Percentiles rank a stretch among this genome's conserved stretches.
Evolutionary conservation across 2,329 filamentous ascomycete species (phyloP).

Genomic region (Blastomyces parvus): DNA sequence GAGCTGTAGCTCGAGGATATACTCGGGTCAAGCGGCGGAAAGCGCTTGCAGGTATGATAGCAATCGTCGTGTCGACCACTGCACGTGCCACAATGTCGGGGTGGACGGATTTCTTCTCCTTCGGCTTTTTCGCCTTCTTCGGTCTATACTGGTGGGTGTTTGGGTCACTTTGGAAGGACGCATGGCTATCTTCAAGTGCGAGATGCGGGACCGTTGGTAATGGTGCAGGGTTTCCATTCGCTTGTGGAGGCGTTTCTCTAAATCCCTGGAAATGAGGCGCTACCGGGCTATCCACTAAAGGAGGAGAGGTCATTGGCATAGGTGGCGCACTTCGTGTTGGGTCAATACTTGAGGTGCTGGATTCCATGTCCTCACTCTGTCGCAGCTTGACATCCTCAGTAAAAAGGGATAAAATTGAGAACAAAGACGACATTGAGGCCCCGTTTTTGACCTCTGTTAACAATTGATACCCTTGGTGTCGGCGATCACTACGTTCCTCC

Average conservation of each 20-base stretch:
- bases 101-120: conserved; percentile 62
- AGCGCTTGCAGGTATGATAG: conserved; percentile 92
- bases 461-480: conserved; percentile 81
- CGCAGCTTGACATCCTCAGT: conserved; percentile 85
- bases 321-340: conserved; percentile 30
- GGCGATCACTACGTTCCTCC: conserved; percentile 53
- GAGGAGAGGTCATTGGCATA: conserved; percentile 31
- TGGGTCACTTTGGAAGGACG: conserved; percentile 14
- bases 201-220: conserved; percentile 63
- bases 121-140: conserved; percentile 29
- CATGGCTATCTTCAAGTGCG: conserved; percentile 41
- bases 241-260: conserved; percentile 13
- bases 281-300: conserved; percentile 23
- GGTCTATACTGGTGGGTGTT: conserved; percentile 30
- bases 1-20: conserved; percentile 90
- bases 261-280: conserved; percentile 16
- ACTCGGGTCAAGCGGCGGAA: conserved; percentile 86
- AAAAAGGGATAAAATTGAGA: conserved; percentile 87
- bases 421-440: conserved; percentile 94
- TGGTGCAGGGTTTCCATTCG: conserved; percentile 23
- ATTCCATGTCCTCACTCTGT: conserved; percentile 49
- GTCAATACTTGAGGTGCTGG: conserved; percentile 28
- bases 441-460: conserved; percentile 96
- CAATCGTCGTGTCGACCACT: conserved; percentile 93
- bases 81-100: conserved; percentile 96